phyloP scores from a whole-genome alignment of 768 basidiomycete species.

The Russula dissimulans region DNA sequence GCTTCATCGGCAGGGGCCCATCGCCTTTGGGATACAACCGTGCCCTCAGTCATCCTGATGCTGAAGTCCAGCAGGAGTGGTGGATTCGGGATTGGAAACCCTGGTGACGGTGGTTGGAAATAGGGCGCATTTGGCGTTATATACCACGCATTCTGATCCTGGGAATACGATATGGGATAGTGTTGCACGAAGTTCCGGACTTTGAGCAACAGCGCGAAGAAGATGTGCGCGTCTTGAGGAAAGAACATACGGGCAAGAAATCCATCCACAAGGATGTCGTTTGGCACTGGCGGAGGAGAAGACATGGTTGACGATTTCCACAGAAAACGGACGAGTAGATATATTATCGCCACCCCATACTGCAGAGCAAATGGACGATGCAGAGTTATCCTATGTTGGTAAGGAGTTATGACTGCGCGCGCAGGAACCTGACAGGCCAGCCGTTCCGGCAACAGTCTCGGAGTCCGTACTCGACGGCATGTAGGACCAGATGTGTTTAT shows the following conservation, averaged over 20 bases:
- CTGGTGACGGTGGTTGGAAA: not conserved
- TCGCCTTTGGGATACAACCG: conserved; percentile 3
- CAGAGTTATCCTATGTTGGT: too few species aligned
- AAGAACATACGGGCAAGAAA: not conserved
- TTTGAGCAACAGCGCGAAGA: not conserved
- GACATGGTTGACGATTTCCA: not conserved
- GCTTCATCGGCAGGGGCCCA: conserved; percentile 3
- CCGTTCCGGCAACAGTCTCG: too few species aligned
- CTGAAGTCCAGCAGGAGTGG: not conserved
- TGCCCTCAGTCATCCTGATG: not conserved
- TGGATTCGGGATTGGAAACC: not conserved
- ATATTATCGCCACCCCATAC: too few species aligned
- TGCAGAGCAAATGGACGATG: too few species aligned
- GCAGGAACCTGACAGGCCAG: too few species aligned
- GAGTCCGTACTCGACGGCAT: too few species aligned
- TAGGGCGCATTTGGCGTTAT: not conserved
- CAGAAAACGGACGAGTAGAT: too few species aligned
- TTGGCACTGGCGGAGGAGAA: not conserved
- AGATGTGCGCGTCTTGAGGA: not conserved
- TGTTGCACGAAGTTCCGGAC: not conserved
- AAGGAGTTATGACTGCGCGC: too few species aligned
- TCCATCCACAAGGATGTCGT: conserved; percentile 1
- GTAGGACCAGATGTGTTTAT: too few species aligned
- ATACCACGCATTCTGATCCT: not conserved
- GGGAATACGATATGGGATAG: not conserved